Evolutionary conservation across 371 early-diverging fungal genomes (phyloP), one percentile per base, ranked within the genome.

Genomic region (Rhizomucor miehei): DNA sequence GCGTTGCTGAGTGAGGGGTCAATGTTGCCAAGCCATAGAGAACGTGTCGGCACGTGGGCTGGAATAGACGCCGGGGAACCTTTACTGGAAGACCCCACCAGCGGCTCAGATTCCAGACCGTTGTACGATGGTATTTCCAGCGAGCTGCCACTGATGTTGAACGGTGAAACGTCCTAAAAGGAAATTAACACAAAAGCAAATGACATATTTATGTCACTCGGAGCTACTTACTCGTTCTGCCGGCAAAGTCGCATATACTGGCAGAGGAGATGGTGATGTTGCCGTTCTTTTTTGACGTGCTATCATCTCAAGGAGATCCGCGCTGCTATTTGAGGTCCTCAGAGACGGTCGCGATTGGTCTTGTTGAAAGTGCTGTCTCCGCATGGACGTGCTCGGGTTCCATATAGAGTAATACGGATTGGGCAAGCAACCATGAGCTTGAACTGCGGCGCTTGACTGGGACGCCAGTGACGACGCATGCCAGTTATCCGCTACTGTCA

Each of bases 11-110:
- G 77, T 10, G 75, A 61, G 0, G 89, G 78, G 63, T 93, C 93
- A 14, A 97, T 77, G 62, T 95, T 95, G 35, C 96, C 96, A 50
- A 97, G 81, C 95, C 97, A 97, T 20, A 98, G 79, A 9, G 94
- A 92, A 9, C 95, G 87, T 44, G 93, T 87, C 11, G 89, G 87
- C 17, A 69, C 58, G 50, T 75, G 78, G 48, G 24, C 23, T 14
- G 56, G 49, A 24, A 39, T 47, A 25, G 65, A 46, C 12, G 56
- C 48, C 14, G 40, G 49, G 45, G 40, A 47, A 29, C 45, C 58
- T 21, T 60, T n/a, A n/a, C n/a, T 51, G 17, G 61, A 57, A 56
- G 57, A 34, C 17, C 38, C 13, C 36, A 39, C 51, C 47, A n/a
- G 6, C 6, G 13, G 19, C 10, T 52, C 52, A 20, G 17, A 20